phyloP scores from a whole-genome alignment of 371 early-diverging fungal genomes.

The Quaeritorhiza haematococci region DNA sequence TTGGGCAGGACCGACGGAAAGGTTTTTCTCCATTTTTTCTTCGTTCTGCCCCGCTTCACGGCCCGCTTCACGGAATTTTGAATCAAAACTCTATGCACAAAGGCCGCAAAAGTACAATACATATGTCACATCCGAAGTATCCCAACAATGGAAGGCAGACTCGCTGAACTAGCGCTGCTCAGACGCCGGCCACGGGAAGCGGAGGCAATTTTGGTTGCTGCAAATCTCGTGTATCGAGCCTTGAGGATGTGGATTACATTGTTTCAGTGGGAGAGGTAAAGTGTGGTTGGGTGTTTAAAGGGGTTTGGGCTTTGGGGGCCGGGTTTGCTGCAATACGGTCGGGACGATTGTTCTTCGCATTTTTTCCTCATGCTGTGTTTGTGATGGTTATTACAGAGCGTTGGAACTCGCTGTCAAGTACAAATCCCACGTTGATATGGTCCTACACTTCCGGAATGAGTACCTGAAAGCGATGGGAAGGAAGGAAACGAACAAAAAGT shows the following conservation, averaged over 20 bases:
- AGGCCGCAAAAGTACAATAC: constrained; percentile 48
- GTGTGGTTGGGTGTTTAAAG: too few relatives aligned
- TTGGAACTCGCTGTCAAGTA: constrained; percentile 46
- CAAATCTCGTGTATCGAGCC: constrained; percentile 34
- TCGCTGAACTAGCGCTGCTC: constrained; percentile 46
- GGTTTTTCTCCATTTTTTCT: too few relatives aligned
- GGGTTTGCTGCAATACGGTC: neutral
- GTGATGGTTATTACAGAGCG: constrained; percentile 26
- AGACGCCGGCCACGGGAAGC: constrained; percentile 43
- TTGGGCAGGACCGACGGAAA: too few relatives aligned
- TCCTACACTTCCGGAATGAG: constrained; percentile 38
- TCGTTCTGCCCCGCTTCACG: too few relatives aligned
- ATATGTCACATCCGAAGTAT: constrained; percentile 44
- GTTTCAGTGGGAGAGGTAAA: constrained; percentile 52
- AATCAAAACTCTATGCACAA: neutral
- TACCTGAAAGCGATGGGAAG: constrained; percentile 35
- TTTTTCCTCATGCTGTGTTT: neutral
- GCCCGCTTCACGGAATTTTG: too few relatives aligned
- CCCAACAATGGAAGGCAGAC: constrained; percentile 37
- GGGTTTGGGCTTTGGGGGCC: neutral
- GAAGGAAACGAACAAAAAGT: constrained; percentile 36
- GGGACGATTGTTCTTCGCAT: neutral
- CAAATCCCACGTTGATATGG: constrained; percentile 49
- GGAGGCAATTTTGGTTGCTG: constrained; percentile 39
- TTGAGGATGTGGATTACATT: constrained; percentile 43